Evolutionary conservation across 805 yeast species (phyloP), one percentile per base, ranked within the genome.

Genomic region (Wickerhamiella alocasiicola): DNA sequence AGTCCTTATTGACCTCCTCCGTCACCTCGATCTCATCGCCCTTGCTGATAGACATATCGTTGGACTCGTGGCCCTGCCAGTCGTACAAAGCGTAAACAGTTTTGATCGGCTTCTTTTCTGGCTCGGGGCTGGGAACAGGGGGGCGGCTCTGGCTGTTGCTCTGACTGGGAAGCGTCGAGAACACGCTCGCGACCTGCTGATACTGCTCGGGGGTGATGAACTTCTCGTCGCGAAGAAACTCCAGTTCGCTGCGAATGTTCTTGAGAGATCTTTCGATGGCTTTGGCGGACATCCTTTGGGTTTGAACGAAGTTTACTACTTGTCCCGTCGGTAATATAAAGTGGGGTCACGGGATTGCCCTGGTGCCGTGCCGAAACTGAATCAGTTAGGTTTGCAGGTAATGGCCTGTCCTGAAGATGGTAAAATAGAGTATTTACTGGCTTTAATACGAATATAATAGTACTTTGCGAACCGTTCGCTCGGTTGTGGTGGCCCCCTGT

Each of bases 1-100:
- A 88, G 55, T 85, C 88, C 28, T 71, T 68, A 16, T 88, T 81
- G 36, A 79, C 67, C 52, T 74, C 81, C 55, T 85, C 94, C 5
- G 74, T 42, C 4, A 91, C 72, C 24, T 71, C 70, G 36, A 91
- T 58, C 52, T 70, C 74, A 47, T 80, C 88, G 42, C 93, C 96
- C 28, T 63, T 67, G 26, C 50, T 52, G 15, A 88, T 65, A 6
- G 57, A 61, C 51, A 88, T 63, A 59, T 88, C 98, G 25, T 77
- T 88, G 1, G 72, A 64, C 56, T 82, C 84, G 50, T 76, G 81
- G 0, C 94, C 76, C 6, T 62, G 59, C 61, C 78, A 88, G 51
- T 74, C 82, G 60, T 81, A 91, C 35, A 81, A 43, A 0, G 84
- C 95, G 47, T 74, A 83, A 13, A 60, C 67, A 41, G 71, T 70